Evolutionary conservation across 2,329 filamentous ascomycete genomes (phyloP), one percentile per base, ranked within the genome.

Genomic region (Lachnellula willkommii): DNA sequence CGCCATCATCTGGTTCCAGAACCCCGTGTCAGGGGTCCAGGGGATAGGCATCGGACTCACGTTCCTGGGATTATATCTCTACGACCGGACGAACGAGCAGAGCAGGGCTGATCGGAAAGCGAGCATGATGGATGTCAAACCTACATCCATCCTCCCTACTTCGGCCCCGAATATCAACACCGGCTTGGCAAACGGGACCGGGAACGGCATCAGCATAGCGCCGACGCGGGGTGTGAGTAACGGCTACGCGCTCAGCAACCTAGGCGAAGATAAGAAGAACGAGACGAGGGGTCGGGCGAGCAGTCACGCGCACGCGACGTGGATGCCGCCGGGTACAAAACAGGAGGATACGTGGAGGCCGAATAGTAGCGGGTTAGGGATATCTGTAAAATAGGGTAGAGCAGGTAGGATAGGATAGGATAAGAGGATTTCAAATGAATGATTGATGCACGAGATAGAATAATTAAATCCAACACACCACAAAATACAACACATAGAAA

Each of bases 1-100:
- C 65, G 91, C 94, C 6, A 93, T 99, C 60, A 75, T 97, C 63
- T 99, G 94, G 94, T 99, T 97, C 74, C 88, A 90, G 61, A 96
- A 86, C 71, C 83, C 88, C 1, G 96, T 94, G 35, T 96, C 90
- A 5, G 79, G 78, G 15, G 72, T 95, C 15, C 94, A 99, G 72
- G 90, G 84, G 1, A 78, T 88, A 43, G 94, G 94, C 15, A 96
- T 99, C 66, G 81, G 75, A 4, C 81, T 99, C 47, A 99, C 94
- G 0, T 96, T 96, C 69, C 66, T 96, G 32, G 94, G 94, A 0
- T 79, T 99, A 14, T 99, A 97, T 70, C 81, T 99, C 42, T 99
- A 99, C 72, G 94, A 99, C 72, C 86, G 94, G 58, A 95, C 90
- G 17, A 92, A 85, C 67, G 88, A 95, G 68, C 88, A 88, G 63